Evolutionary conservation across 495 filamentous ascomycete species (phyloP).

Genomic region (Penicillium antarcticum): DNA sequence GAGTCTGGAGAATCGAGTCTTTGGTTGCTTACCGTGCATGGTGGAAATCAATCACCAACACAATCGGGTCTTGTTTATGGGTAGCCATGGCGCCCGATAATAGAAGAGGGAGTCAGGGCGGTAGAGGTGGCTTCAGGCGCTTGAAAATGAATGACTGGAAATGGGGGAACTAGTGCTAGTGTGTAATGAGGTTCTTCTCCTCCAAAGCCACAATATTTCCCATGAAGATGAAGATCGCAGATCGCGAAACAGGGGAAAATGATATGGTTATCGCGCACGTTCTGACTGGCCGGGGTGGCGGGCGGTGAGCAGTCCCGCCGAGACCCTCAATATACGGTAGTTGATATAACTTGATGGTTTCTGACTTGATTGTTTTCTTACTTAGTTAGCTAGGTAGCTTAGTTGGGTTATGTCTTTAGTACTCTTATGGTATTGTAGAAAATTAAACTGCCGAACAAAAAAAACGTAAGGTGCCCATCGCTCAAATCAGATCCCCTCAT

Average conservation of each 20-base stretch:
- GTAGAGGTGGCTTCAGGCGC: background rate
- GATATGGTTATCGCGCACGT: conserved; percentile 28
- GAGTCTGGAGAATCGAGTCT: background rate
- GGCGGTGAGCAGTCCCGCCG: conserved; percentile 24
- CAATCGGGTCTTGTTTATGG: conserved; percentile 52
- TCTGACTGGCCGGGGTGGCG: conserved; percentile 13
- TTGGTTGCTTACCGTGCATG: conserved; percentile 66
- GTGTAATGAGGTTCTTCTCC: conserved; percentile 9
- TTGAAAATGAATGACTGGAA: background rate
- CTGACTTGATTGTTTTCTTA: background rate
- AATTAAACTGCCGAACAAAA: background rate
- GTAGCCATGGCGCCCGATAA: conserved; percentile 32
- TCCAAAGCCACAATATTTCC: conserved; percentile 8
- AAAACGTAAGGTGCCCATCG: conserved; percentile 1
- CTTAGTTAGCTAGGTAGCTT: no score
- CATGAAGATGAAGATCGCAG: conserved; percentile 11
- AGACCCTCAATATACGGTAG: background rate
- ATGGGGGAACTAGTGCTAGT: conserved; percentile 6
- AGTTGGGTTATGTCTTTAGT: no score
- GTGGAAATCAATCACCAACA: conserved; percentile 94
- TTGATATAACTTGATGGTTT: no score
- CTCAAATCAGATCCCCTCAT: conserved; percentile 14
- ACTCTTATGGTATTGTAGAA: no score
- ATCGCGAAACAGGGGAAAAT: conserved; percentile 19
- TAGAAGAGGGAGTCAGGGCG: background rate